phyloP scores from a whole-genome alignment of 345 rosid species.

The Citrus reticulata region DNA sequence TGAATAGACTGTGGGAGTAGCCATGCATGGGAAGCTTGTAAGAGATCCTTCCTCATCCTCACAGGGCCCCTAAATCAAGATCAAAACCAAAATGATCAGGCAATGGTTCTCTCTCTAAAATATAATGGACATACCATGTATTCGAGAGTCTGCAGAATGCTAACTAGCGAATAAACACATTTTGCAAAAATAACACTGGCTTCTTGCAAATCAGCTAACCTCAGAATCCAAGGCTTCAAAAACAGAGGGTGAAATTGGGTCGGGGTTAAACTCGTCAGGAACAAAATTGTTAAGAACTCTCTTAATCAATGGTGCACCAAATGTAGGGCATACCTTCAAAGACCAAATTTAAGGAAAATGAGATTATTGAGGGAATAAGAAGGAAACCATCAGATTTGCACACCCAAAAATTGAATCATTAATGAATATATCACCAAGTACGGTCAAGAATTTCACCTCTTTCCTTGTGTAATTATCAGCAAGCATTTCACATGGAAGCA shows the following conservation, averaged over 20 bases:
- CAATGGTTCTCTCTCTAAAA: background rate
- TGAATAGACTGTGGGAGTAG: conserved; percentile 49
- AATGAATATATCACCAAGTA: background rate
- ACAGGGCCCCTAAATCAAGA: conserved; percentile 35
- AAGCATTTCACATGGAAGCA: conserved; percentile 93
- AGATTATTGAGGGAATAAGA: conserved; percentile 4
- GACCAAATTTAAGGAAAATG: conserved; percentile 4
- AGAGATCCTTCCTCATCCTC: conserved; percentile 45
- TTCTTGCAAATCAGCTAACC: conserved; percentile 39
- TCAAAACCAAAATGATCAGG: background rate
- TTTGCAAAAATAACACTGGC: background rate
- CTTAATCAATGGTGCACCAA: conserved; percentile 55
- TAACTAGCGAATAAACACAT: background rate
- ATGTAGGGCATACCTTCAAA: conserved; percentile 72
- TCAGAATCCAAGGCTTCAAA: conserved; percentile 60
- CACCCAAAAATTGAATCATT: background rate
- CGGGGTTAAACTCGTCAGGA: conserved; percentile 86
- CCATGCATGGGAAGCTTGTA: conserved; percentile 54
- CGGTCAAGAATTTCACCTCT: conserved; percentile 51
- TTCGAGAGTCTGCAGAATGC: background rate
- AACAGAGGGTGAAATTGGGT: conserved; percentile 61
- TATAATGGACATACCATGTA: background rate
- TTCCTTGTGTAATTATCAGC: conserved; percentile 62
- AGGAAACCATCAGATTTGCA: background rate
- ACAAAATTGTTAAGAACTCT: conserved; percentile 71